These are phyloP conservation scores for Friedmanniomyces endolithicus DNA, from an alignment of 495 filamentous ascomycete species.

Conservation along the genomic window DNA sequence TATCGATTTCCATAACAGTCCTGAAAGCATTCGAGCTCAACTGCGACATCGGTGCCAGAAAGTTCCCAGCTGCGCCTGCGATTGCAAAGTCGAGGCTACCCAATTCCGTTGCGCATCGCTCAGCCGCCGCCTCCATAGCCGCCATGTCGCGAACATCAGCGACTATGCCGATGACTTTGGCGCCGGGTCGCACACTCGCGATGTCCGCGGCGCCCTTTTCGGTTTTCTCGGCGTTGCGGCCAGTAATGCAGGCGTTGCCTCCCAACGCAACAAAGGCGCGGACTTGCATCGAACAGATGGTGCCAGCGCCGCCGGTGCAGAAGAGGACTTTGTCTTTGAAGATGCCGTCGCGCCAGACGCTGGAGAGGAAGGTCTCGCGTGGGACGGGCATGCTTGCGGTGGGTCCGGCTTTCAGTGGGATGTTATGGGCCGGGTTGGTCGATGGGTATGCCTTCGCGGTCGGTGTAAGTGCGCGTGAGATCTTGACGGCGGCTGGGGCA, in stretches of 20 bases:
- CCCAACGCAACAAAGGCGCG: constrained; percentile 81
- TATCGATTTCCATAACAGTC: constrained; percentile 90
- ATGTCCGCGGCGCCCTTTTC: constrained; percentile 68
- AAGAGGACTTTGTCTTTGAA: constrained; percentile 88
- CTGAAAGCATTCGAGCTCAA: constrained; percentile 85
- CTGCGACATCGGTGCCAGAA: constrained; percentile 74
- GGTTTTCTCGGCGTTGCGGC: constrained; percentile 82
- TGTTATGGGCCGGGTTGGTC: background rate
- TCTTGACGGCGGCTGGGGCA: no score
- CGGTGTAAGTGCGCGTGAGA: no score
- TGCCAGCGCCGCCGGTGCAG: constrained; percentile 87
- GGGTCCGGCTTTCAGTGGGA: background rate
- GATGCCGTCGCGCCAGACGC: constrained; percentile 72
- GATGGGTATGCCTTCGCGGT: no score
- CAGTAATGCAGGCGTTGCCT: constrained; percentile 85
- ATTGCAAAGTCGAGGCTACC: constrained; percentile 90
- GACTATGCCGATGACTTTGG: constrained; percentile 77
- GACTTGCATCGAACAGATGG: constrained; percentile 89
- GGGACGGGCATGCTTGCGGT: constrained; percentile 48
- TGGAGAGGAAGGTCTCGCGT: constrained; percentile 62
- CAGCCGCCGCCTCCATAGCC: constrained; percentile 57
- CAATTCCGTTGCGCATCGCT: constrained; percentile 65
- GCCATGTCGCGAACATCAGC: constrained; percentile 68
- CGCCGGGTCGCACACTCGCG: constrained; percentile 57
- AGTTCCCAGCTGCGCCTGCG: constrained; percentile 92